Percentiles rank a stretch among this genome's conserved stretches.
These are phyloP conservation scores for Acanthamoeba lenticulata DNA, from an alignment of 208 protist genomes.

Conservation along the genomic window DNA sequence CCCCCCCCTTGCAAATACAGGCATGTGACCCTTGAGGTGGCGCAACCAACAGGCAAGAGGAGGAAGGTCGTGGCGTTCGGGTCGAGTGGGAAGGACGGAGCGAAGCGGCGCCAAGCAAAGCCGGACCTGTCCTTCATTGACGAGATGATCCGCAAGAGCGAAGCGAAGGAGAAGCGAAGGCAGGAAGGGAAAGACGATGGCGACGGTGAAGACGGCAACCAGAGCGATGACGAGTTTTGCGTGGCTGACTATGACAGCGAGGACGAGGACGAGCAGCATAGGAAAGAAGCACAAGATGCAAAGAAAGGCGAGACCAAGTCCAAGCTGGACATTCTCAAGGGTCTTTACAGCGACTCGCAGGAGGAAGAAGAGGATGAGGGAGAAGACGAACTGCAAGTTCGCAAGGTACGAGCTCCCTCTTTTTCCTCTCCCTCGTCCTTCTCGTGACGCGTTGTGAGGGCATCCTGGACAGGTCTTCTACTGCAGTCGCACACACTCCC, in stretches of 20 bases:
- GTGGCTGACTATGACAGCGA: neutral
- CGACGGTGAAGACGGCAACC: neutral
- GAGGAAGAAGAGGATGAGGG: neutral
- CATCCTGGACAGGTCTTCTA: constrained; percentile 87
- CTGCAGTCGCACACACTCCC: constrained; percentile 95
- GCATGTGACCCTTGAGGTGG: neutral
- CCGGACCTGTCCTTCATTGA: constrained; percentile 60
- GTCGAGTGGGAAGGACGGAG: neutral
- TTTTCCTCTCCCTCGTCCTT: neutral
- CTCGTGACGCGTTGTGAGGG: neutral
- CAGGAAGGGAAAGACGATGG: constrained; percentile 76
- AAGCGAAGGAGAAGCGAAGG: constrained; percentile 71
- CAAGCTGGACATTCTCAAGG: neutral
- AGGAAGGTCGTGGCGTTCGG: neutral
- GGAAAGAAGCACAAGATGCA: constrained; percentile 67
- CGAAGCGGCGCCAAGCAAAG: neutral
- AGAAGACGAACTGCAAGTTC: constrained; percentile 29
- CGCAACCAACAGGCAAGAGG: neutral
- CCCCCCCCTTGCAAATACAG: neutral
- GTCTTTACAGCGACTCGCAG: neutral
- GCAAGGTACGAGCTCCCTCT: neutral
- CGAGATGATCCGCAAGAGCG: constrained; percentile 53
- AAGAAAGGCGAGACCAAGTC: constrained; percentile 12
- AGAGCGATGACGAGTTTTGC: constrained; percentile 64
- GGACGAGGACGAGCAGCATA: constrained; percentile 69